phyloP scores from a whole-genome alignment of 768 basidiomycete genomes.

The Chiua virens region DNA sequence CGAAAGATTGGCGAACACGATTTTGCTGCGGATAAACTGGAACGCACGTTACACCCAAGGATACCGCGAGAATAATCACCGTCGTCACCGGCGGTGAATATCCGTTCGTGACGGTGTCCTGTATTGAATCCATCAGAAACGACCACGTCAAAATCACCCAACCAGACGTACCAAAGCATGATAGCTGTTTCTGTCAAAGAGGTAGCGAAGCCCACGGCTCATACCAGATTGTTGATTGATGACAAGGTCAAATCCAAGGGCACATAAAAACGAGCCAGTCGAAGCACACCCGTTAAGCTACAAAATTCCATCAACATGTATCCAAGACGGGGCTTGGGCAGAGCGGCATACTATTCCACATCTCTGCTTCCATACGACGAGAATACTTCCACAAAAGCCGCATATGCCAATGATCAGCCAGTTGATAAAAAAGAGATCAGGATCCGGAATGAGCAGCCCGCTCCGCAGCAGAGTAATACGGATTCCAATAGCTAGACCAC shows the following conservation, averaged over 20 bases:
- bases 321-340: neutral
- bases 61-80: slow-evolving; percentile 50
- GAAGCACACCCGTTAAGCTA: slow-evolving; percentile 54
- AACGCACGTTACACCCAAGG: slow-evolving; percentile 56
- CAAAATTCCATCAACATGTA: slow-evolving; percentile 6
- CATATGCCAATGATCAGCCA: slow-evolving; percentile 53
- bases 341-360: slow-evolving; percentile 47
- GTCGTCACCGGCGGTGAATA: slow-evolving; percentile 54
- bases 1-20: neutral
- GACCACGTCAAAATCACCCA: neutral
- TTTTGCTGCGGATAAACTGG: neutral
- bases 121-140: neutral
- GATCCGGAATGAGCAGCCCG: slow-evolving; percentile 45
- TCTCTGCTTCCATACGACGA: slow-evolving; percentile 46
- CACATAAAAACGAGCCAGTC: slow-evolving; percentile 58
- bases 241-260: slow-evolving; percentile 55
- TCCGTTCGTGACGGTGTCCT: slow-evolving; percentile 49
- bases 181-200: slow-evolving; percentile 61
- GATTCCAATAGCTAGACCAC: slow-evolving; percentile 58
- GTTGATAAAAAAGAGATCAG: slow-evolving; percentile 40
- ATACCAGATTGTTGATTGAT: slow-evolving; percentile 60
- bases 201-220: slow-evolving; percentile 60
- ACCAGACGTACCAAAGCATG: slow-evolving; percentile 49
- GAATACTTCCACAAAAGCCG: slow-evolving; percentile 41
- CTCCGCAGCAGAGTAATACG: slow-evolving; percentile 51